Base-by-base conservation (phyloP, 139 green algal species). In the Haematococcus sp. region DNA sequence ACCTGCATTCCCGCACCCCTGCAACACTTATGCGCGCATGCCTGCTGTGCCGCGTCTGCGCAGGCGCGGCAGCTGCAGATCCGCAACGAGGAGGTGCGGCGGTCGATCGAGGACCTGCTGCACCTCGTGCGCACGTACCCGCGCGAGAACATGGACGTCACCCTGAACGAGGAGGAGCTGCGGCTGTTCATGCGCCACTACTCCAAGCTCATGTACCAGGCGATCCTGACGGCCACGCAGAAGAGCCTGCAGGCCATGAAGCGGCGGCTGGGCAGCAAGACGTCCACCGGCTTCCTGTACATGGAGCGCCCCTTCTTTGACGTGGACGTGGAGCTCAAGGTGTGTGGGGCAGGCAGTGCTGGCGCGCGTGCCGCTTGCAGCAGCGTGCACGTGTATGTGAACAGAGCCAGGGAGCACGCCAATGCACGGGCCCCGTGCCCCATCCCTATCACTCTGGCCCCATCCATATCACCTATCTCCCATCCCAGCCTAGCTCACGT, bases 291-390 rank as follows among this genome's bases (percentile, higher is more conserved):
- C 43, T 89, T 93, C 65, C 86, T 89, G 33, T 96, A 88, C 81
- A 83, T 93, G 70, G 90, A 92, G 76, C 76, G 82, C 16, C 92
- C 92, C 33, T 93, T 97, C 81, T 95, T 97, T 70, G 85, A 94
- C 49, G 92, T 95, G 55, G 90, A 96, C 68, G 89, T 98, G 23
- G 86, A 97, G 87, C 90, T 98, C 44, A 91, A 88, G 66, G 86
- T 90, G 52, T 3, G 76, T 27, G 19, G 2, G 1, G 19, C 7
- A 49, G 7, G 40, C 4, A 19, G 54, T 32, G 54, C 4, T 13
- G 54, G 9, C 15, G 46, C 46, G 46, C 15, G 46, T 23, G 46
- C 17, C 17, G 15, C 15, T 55, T 15, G 46, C 46, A 55, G 46
- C n/a, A n/a, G n/a, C n/a, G n/a, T n/a, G n/a, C n/a, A n/a, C n/a